Conservation (phyloP, 1,139 yeast genomes). For the Schwanniomyces etchellsii region DNA sequence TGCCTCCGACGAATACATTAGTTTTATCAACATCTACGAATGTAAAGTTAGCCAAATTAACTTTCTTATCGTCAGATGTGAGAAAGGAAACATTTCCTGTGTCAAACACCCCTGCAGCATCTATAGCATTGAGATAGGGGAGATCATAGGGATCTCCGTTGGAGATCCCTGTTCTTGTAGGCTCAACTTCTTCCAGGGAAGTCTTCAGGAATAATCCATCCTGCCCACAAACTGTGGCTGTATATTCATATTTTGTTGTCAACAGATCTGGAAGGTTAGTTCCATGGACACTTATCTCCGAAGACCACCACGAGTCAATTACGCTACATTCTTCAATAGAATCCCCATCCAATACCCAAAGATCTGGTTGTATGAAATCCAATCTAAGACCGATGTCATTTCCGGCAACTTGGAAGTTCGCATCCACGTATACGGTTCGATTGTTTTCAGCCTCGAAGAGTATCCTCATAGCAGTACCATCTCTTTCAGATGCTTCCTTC, state of each 20-base stretch:
- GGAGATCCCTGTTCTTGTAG: constrained; percentile 7
- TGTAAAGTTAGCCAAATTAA: constrained; percentile 18
- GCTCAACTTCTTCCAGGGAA: not conserved
- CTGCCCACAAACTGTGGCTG: constrained; percentile 22
- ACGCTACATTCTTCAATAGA: constrained; percentile 19
- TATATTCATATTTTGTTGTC: constrained; percentile 15
- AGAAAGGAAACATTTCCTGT: constrained; percentile 20
- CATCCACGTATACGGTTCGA: constrained; percentile 2
- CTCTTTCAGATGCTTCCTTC: too few species aligned
- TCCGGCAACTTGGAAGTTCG: constrained; percentile 5
- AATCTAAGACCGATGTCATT: constrained; percentile 18
- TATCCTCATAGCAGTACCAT: too few species aligned
- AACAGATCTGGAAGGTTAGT: constrained; percentile 12
- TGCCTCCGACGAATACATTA: constrained; percentile 23
- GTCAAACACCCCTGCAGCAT: constrained; percentile 21
- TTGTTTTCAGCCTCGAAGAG: not conserved
- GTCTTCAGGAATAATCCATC: constrained; percentile 14
- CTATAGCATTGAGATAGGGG: constrained; percentile 23
- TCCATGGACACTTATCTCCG: constrained; percentile 10
- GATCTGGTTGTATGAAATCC: constrained; percentile 30
- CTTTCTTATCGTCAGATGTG: constrained; percentile 8
- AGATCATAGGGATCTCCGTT: constrained; percentile 15
- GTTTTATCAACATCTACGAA: constrained; percentile 23
- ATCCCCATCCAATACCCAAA: constrained; percentile 30
- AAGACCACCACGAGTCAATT: constrained; percentile 16